A percentile compares a stretch with the other conserved stretches of the same genome.
phyloP scores from a whole-genome alignment of 2,329 filamentous ascomycete genomes.

The Pyricularia sp. region DNA sequence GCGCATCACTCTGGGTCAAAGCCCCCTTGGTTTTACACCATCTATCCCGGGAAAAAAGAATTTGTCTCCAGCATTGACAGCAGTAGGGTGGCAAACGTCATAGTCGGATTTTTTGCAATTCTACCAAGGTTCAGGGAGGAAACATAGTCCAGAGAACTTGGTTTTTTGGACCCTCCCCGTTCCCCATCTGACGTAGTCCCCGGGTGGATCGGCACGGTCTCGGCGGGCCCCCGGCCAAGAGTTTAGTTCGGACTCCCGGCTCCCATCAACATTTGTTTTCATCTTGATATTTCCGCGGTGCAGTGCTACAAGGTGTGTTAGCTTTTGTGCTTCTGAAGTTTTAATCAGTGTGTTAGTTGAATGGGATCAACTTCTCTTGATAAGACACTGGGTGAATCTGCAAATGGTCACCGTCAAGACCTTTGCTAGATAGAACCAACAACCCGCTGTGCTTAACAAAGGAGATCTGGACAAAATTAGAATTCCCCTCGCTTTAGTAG shows the following conservation, averaged over 20 bases:
- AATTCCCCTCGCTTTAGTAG: not conserved
- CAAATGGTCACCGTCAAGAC: no score
- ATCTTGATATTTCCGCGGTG: no score
- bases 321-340: no score
- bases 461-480: not conserved
- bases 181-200: slow-evolving; percentile 1
- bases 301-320: no score
- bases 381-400: no score
- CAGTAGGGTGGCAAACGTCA: not conserved
- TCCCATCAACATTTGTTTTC: not conserved
- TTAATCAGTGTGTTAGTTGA: no score
- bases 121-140: not conserved
- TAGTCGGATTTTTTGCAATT: not conserved
- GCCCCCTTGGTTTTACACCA: not conserved
- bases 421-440: not conserved
- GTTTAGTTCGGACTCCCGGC: not conserved
- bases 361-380: no score
- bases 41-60: no score
- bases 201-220: not conserved
- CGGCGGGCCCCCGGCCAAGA: not conserved
- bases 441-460: not conserved
- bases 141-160: not conserved
- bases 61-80: no score
- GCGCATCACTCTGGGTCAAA: not conserved
- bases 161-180: not conserved